These are phyloP conservation scores for Polyplosphaeria fusca DNA, from an alignment of 495 filamentous ascomycete genomes.

Conservation along the genomic window DNA sequence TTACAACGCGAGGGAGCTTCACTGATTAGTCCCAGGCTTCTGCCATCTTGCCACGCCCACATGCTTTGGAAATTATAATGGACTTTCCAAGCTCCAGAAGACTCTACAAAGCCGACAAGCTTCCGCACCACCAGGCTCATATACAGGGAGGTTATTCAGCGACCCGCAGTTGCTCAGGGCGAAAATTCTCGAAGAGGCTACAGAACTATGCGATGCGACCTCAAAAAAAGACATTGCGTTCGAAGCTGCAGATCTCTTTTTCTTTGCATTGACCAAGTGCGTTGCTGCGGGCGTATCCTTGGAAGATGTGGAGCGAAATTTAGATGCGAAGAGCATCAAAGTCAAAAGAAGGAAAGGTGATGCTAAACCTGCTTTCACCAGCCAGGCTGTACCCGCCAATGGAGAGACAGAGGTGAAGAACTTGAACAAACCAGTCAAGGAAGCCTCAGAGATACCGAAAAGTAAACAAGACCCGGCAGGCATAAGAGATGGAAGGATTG, in stretches of 20 bases:
- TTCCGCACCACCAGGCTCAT: slow-evolving; percentile 82
- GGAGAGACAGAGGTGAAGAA: slow-evolving; percentile 5
- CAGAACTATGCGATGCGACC: slow-evolving; percentile 83
- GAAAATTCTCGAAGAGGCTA: slow-evolving; percentile 98
- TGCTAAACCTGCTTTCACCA: slow-evolving; percentile 72
- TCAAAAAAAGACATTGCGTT: slow-evolving; percentile 82
- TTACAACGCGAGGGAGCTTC: too few species aligned
- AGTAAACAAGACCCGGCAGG: slow-evolving; percentile 46
- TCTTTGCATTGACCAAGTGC: slow-evolving; percentile 90
- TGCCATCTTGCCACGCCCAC: slow-evolving; percentile 89
- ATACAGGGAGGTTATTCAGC: slow-evolving; percentile 87
- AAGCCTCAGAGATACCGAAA: slow-evolving; percentile 47
- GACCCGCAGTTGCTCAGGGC: slow-evolving; percentile 84
- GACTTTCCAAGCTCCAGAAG: slow-evolving; percentile 78
- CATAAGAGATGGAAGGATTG: slow-evolving; percentile 61
- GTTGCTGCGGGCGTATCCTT: slow-evolving; percentile 76
- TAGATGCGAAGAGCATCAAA: slow-evolving; percentile 92
- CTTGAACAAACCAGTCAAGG: slow-evolving; percentile 40
- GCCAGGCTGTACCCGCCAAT: slow-evolving; percentile 8
- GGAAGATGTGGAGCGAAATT: slow-evolving; percentile 82
- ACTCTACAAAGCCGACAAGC: slow-evolving; percentile 75
- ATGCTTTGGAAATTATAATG: slow-evolving; percentile 83
- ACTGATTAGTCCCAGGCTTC: too few species aligned
- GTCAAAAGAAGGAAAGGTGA: slow-evolving; percentile 87
- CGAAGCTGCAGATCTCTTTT: slow-evolving; percentile 91